Conservation (phyloP, 768 basidiomycete species). For the Trametes gibbosa region DNA sequence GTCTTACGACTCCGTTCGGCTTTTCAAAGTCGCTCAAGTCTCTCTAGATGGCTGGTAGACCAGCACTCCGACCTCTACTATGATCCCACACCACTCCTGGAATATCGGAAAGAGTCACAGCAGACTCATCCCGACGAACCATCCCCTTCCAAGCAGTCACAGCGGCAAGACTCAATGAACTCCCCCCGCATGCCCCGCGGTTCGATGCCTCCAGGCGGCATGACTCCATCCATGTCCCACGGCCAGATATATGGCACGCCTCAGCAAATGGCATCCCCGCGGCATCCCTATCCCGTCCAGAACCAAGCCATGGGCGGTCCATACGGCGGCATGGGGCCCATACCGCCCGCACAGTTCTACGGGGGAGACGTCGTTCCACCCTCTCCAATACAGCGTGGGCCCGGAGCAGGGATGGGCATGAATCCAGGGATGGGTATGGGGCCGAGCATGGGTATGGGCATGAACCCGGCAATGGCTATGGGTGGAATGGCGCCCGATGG, state of each 20-base stretch:
- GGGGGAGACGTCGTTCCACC: slow-evolving; percentile 22
- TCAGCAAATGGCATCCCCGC: slow-evolving; percentile 20
- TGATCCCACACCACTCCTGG: slow-evolving; percentile 55
- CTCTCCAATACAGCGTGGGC: slow-evolving; percentile 17
- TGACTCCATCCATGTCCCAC: slow-evolving; percentile 11
- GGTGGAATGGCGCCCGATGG: slow-evolving; percentile 28
- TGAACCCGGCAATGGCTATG: slow-evolving; percentile 32
- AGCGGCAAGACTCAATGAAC: slow-evolving; percentile 11
- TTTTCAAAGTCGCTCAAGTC: not conserved
- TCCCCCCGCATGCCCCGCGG: slow-evolving; percentile 18
- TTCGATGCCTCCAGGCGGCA: slow-evolving; percentile 12
- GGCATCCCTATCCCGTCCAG: slow-evolving; percentile 16
- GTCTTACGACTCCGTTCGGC: slow-evolving; percentile 26
- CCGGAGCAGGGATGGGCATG: slow-evolving; percentile 14
- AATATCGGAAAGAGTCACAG: slow-evolving; percentile 26
- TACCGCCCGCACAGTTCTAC: slow-evolving; percentile 44
- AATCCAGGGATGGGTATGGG: slow-evolving; percentile 21
- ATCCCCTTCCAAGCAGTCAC: slow-evolving; percentile 4
- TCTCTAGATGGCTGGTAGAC: slow-evolving; percentile 70
- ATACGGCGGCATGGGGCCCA: slow-evolving; percentile 26
- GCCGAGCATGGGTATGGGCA: slow-evolving; percentile 24
- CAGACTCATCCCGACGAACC: slow-evolving; percentile 15
- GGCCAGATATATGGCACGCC: slow-evolving; percentile 14
- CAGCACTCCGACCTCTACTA: slow-evolving; percentile 71
- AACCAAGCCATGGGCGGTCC: slow-evolving; percentile 24